These are phyloP conservation scores for Pterulicium gracile DNA, from an alignment of 1,284 basidiomycete genomes.

Conservation along the genomic window DNA sequence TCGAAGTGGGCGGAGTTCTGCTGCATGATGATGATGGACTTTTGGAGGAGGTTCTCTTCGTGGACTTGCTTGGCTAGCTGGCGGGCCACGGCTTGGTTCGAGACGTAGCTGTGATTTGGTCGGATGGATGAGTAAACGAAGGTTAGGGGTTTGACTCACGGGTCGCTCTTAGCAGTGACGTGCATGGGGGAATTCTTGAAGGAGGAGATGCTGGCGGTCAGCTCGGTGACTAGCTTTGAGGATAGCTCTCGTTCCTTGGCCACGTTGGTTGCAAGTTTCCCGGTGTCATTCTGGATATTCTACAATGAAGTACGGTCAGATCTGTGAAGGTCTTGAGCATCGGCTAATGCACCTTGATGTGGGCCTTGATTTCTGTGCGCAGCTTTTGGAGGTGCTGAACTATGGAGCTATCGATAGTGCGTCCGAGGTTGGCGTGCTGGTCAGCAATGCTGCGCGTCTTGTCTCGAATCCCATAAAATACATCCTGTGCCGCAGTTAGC, in stretches of 20 bases:
- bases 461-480: constrained; percentile 90
- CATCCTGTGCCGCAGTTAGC: constrained; percentile 65
- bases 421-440: constrained; percentile 92
- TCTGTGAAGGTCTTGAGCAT: constrained; percentile 12
- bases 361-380: constrained; percentile 90
- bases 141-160: constrained; percentile 38
- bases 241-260: constrained; percentile 93
- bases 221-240: constrained; percentile 79
- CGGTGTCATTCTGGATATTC: constrained; percentile 98
- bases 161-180: constrained; percentile 78
- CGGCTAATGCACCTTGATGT: constrained; percentile 65
- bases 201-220: constrained; percentile 78
- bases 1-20: constrained; percentile 97
- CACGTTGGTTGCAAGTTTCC: constrained; percentile 88
- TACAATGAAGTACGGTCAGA: constrained; percentile 19
- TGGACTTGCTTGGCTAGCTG: constrained; percentile 93
- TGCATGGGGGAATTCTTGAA: constrained; percentile 95
- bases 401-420: constrained; percentile 94
- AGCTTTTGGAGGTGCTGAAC: constrained; percentile 97
- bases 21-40: constrained; percentile 98
- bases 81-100: constrained; percentile 73
- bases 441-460: constrained; percentile 93
- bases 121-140: constrained; percentile 3
- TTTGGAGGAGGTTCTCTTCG: constrained; percentile 97
- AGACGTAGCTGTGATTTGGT: constrained; percentile 34